phyloP scores from a whole-genome alignment of 495 filamentous ascomycete genomes.

The Parachaetomium inaequale region DNA sequence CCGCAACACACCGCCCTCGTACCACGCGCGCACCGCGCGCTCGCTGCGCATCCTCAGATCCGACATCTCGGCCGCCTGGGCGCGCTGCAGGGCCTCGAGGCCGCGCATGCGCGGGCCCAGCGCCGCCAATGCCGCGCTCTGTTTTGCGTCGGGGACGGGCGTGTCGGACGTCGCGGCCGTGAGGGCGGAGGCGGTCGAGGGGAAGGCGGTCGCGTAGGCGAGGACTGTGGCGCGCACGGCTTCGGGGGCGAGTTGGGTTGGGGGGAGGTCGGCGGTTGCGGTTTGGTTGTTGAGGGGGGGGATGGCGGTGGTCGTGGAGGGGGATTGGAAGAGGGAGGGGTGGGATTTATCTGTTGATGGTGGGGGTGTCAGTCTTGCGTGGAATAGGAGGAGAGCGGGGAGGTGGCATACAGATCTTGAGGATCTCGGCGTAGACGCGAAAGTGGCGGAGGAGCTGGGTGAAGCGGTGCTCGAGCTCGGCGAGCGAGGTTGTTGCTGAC shows the following conservation, averaged over 20 bases:
- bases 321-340: slow-evolving; percentile 46
- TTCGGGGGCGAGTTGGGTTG: slow-evolving; percentile 42
- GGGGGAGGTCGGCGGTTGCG: slow-evolving; percentile 19
- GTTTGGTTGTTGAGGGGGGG: slow-evolving; percentile 13
- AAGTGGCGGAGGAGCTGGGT: slow-evolving; percentile 35
- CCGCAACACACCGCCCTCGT: slow-evolving; percentile 66
- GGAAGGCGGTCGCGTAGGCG: slow-evolving; percentile 68
- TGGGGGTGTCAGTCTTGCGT: too few species aligned
- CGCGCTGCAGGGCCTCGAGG: slow-evolving; percentile 60
- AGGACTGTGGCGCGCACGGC: slow-evolving; percentile 65
- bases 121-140: slow-evolving; percentile 63
- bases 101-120: slow-evolving; percentile 68
- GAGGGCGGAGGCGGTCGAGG: slow-evolving; percentile 71
- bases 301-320: slow-evolving; percentile 23
- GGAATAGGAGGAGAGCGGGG: too few species aligned
- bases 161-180: slow-evolving; percentile 70
- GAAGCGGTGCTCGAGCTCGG: slow-evolving; percentile 59
- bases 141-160: slow-evolving; percentile 65
- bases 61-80: slow-evolving; percentile 68
- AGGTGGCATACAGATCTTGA: slow-evolving; percentile 46
- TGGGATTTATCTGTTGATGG: slow-evolving; percentile 41
- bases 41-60: slow-evolving; percentile 72
- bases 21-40: slow-evolving; percentile 70
- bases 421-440: slow-evolving; percentile 46
- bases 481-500: slow-evolving; percentile 53